Base-by-base conservation (phyloP, 2,329 filamentous ascomycete species). In the Aspergillus unguis region DNA sequence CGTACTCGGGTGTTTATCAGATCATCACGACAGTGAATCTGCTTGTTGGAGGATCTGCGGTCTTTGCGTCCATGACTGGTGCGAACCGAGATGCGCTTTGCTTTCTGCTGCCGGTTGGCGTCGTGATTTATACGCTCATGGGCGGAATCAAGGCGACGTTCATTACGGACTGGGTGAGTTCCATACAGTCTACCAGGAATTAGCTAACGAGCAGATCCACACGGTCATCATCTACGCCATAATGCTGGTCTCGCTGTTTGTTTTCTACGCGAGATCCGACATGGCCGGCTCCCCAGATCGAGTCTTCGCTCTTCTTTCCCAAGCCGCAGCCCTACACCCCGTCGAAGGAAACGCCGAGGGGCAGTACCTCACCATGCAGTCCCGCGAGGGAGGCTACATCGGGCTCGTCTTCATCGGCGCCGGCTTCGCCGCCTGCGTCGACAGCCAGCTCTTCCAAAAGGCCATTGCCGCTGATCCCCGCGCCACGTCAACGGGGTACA, bases 341-440 rank as follows among this genome's bases (percentile, higher is more conserved):
- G 56, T 66, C 1, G 42, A 42, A 0, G 63, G 64, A 2, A 67
- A 67, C 48, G 55, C 54, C 3, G 68, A 64, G 5, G 65, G 65
- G 3, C 54, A 51, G 10, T 63, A 65, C 33, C 48, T 57, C 27
- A 54, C 52, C 4, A 52, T 54, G 55, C n/a, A 49, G 36, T 58
- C 53, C n/a, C 48, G 55, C 27, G 47, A 59, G 28, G 65, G 63
- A 4, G 60, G 57, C 6, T 58, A 61, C 33, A 41, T 63, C 25
- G 62, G 63, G 25, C 40, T 50, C 2, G 28, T 36, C 4, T 50
- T 50, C 26, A n/a, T 50, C 4, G 48, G 48, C 4, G 48, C 29
- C 3, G 48, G 48, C 4, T 50, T 50, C n/a, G 31, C 48, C 6
- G 47, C 41, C 2, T 28, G 27, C n/a, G 38, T 49, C 0, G 47